Conservation (phyloP, 139 green algal species). For the Parachlorella kessleri region DNA sequence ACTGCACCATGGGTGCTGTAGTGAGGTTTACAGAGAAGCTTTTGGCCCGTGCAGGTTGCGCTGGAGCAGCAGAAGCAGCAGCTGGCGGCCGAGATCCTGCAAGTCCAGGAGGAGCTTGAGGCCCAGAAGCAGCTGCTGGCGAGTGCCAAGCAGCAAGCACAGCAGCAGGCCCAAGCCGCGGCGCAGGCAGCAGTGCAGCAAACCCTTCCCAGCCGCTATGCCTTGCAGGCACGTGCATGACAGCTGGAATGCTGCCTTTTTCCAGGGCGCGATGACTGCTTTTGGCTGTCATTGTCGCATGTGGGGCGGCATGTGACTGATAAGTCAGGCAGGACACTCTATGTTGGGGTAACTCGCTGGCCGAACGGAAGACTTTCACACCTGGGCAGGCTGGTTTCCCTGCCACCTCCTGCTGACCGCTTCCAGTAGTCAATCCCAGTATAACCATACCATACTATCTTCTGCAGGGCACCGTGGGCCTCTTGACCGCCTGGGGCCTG, state of each 20-base stretch:
- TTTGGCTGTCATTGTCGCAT: too few species aligned
- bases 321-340: not conserved
- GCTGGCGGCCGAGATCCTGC: not conserved
- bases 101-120: not conserved
- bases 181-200: too few species aligned
- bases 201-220: too few species aligned
- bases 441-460: too few species aligned
- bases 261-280: too few species aligned
- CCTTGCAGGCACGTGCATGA: too few species aligned
- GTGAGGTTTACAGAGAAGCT: not conserved
- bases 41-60: too few species aligned
- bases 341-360: not conserved
- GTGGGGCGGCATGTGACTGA: too few species aligned
- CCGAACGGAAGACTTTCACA: not conserved
- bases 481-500: not conserved
- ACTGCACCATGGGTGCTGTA: not conserved
- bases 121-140: not conserved
- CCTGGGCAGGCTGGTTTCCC: not conserved
- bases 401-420: not conserved
- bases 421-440: too few species aligned
- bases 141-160: not conserved
- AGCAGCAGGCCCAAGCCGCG: too few species aligned
- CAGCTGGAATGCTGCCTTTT: too few species aligned
- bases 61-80: too few species aligned
- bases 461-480: not conserved